A percentile compares a stretch with the other conserved stretches of the same genome.
Evolutionary conservation across 805 yeast species (phyloP).

Genomic region (Zygosaccharomyces bisporus): DNA sequence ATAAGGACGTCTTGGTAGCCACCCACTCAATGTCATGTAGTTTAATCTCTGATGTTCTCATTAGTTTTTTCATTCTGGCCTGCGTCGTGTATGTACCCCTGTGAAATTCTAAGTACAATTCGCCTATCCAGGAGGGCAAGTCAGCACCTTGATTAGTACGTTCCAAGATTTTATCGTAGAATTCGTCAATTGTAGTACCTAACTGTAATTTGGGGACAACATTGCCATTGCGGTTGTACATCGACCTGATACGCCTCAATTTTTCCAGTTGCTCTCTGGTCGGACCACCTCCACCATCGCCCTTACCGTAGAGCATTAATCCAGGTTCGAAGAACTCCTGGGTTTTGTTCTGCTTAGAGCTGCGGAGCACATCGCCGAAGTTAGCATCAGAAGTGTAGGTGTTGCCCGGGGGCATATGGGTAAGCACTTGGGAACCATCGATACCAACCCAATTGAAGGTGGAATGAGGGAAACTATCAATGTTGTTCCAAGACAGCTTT

Average conservation of each 20-base stretch:
- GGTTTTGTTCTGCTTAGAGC: conserved; percentile 78
- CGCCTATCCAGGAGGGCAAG: conserved; percentile 90
- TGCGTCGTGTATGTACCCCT: conserved; percentile 97
- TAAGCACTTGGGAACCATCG: conserved; percentile 88
- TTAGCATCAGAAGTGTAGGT: conserved; percentile 93
- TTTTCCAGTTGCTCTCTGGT: conserved; percentile 90
- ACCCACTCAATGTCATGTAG: conserved; percentile 83
- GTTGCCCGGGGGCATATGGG: conserved; percentile 97
- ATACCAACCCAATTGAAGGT: conserved; percentile 95
- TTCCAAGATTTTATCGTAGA: conserved; percentile 61
- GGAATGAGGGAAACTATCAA: conserved; percentile 81
- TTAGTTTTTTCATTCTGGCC: conserved; percentile 75
- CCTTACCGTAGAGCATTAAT: conserved; percentile 80
- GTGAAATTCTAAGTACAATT: conserved; percentile 89
- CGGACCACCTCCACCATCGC: conserved; percentile 99
- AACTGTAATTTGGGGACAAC: conserved; percentile 73
- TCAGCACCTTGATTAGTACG: conserved; percentile 60
- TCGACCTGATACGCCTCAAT: conserved; percentile 84
- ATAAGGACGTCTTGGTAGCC: conserved; percentile 67
- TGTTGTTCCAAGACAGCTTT: conserved; percentile 94
- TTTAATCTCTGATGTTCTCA: conserved; percentile 70
- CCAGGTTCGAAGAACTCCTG: conserved; percentile 77
- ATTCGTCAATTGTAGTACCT: conserved; percentile 71
- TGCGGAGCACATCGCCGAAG: conserved; percentile 86
- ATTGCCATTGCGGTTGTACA: conserved; percentile 72